A percentile compares a stretch with the other conserved stretches of the same genome.
These are phyloP conservation scores for Pezicula neosporulosa DNA, from an alignment of 2,329 filamentous ascomycete genomes.

Conservation along the genomic window DNA sequence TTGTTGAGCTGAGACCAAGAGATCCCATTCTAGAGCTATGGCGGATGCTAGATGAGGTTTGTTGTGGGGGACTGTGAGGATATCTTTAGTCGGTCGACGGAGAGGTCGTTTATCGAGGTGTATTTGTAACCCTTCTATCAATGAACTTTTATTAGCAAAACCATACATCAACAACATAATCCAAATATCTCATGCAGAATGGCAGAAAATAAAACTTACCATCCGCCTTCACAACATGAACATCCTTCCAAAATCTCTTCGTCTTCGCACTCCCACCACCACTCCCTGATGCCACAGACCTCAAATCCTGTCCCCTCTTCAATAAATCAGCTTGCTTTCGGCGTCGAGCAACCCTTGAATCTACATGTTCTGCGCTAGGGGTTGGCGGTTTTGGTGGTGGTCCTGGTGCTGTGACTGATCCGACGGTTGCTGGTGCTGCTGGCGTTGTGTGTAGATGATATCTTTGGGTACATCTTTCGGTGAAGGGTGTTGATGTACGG, in stretches of 20 bases:
- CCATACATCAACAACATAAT: not conserved
- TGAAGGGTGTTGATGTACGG: conserved; percentile 5
- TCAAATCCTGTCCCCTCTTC: conserved; percentile 46
- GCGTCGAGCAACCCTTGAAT: conserved; percentile 44
- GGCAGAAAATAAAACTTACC: conserved; percentile 40
- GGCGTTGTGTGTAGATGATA: conserved; percentile 22
- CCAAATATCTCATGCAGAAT: not conserved
- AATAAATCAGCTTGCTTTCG: conserved; percentile 53
- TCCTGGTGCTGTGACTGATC: conserved; percentile 51
- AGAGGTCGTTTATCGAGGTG: conserved; percentile 77
- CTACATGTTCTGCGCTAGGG: conserved; percentile 34
- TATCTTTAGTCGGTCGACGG: conserved; percentile 70
- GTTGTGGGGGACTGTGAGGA: conserved; percentile 67
- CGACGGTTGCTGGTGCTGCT: conserved; percentile 22
- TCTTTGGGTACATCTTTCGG: conserved; percentile 13
- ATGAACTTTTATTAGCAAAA: conserved; percentile 6
- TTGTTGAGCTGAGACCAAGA: conserved; percentile 76
- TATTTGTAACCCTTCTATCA: conserved; percentile 44
- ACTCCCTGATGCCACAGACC: conserved; percentile 32
- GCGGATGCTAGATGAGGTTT: conserved; percentile 82
- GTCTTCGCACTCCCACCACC: conserved; percentile 39
- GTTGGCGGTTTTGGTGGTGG: conserved; percentile 55
- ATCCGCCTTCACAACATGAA: conserved; percentile 63
- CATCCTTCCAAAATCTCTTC: conserved; percentile 88
- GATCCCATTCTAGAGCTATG: conserved; percentile 91